These are phyloP conservation scores for Saccharomycopsis malanga DNA, from an alignment of 805 yeast species.

Conservation along the genomic window DNA sequence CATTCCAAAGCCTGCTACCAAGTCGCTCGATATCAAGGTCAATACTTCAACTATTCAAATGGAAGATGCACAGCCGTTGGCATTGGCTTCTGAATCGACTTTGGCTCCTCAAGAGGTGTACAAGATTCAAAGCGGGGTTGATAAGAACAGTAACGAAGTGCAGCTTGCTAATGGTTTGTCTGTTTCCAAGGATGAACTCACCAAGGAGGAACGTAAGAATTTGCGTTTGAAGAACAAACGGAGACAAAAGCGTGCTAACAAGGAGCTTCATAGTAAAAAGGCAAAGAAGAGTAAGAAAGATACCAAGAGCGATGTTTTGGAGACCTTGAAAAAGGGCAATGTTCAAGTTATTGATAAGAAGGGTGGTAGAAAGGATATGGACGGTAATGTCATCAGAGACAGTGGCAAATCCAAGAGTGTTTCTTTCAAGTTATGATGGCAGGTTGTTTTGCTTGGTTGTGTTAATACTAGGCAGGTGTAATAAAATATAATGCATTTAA, in stretches of 20 bases:
- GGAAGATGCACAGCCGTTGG: conserved; percentile 96
- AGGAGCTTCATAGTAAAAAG: conserved; percentile 27
- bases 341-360: conserved; percentile 69
- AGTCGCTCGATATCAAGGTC: conserved; percentile 72
- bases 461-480: too few species aligned
- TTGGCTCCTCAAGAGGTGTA: conserved; percentile 95
- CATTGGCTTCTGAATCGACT: conserved; percentile 61
- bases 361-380: conserved; percentile 68
- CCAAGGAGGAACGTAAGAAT: conserved; percentile 80
- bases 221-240: conserved; percentile 75
- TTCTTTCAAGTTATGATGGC: conserved; percentile 13
- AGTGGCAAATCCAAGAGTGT: conserved; percentile 22
- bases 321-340: conserved; percentile 65
- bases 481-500: too few species aligned
- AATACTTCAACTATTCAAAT: conserved; percentile 75
- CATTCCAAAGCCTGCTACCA: conserved; percentile 83
- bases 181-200: conserved; percentile 72
- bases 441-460: not conserved
- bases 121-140: conserved; percentile 36
- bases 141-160: conserved; percentile 52
- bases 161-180: conserved; percentile 70
- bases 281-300: conserved; percentile 37
- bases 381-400: conserved; percentile 55
- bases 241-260: not conserved
- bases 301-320: conserved; percentile 56